Evolutionary conservation across 2,329 filamentous ascomycete species (phyloP).

Genomic region (Cryoendolithus antarcticus): DNA sequence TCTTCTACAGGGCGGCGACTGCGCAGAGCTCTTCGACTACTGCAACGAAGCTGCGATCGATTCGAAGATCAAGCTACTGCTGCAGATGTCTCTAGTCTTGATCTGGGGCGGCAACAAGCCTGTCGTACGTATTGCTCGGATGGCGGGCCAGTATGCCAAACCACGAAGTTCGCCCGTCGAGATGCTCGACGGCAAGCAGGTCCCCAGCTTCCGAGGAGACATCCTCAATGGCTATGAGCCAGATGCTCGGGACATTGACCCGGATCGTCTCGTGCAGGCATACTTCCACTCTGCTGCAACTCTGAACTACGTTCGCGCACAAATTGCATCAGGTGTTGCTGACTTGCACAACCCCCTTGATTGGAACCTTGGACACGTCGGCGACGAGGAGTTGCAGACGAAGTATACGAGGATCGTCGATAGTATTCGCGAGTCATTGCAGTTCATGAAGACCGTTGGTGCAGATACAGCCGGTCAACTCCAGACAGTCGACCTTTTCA

Average conservation of each 20-base stretch:
- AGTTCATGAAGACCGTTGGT: slow-evolving; percentile 89
- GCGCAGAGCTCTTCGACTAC: slow-evolving; percentile 94
- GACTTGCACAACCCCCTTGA: slow-evolving; percentile 88
- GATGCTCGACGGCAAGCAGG: slow-evolving; percentile 62
- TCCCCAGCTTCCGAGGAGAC: slow-evolving; percentile 86
- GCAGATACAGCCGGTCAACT: slow-evolving; percentile 74
- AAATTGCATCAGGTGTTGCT: slow-evolving; percentile 76
- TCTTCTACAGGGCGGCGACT: slow-evolving; percentile 90
- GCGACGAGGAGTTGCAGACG: slow-evolving; percentile 66
- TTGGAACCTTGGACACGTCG: slow-evolving; percentile 88
- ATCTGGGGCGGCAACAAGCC: slow-evolving; percentile 77
- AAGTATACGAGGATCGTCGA: slow-evolving; percentile 78
- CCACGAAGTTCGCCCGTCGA: slow-evolving; percentile 83
- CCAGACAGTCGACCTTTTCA: slow-evolving; percentile 88
- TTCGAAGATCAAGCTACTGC: slow-evolving; percentile 87
- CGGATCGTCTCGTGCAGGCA: slow-evolving; percentile 70
- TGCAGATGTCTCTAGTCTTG: slow-evolving; percentile 93
- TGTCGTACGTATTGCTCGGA: slow-evolving; percentile 85
- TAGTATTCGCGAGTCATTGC: slow-evolving; percentile 79
- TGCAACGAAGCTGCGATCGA: slow-evolving; percentile 83
- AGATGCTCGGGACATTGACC: slow-evolving; percentile 69
- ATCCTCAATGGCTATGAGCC: slow-evolving; percentile 82
- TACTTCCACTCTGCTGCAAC: slow-evolving; percentile 96
- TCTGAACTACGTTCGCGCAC: slow-evolving; percentile 79
- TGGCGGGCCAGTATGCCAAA: slow-evolving; percentile 97